phyloP scores from a whole-genome alignment of 2,329 filamentous ascomycete species.

The Penicillium sp. region DNA sequence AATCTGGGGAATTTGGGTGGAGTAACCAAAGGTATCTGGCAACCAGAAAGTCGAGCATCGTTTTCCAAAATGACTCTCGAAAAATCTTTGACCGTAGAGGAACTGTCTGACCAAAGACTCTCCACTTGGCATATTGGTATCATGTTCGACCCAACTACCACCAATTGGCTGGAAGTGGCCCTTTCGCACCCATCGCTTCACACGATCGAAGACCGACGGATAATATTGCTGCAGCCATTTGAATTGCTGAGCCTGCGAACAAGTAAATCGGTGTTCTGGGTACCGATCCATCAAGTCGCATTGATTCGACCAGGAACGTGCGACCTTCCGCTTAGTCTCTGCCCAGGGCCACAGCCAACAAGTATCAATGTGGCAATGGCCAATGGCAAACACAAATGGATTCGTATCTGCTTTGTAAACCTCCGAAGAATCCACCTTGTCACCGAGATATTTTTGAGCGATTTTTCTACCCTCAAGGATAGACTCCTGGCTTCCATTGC shows the following conservation, averaged over 20 bases:
- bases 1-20: conserved; percentile 87
- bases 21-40: conserved; percentile 97
- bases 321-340: conserved; percentile 95
- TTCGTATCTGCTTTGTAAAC: conserved; percentile 78
- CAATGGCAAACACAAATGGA: conserved; percentile 82
- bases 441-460: conserved; percentile 78
- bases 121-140: conserved; percentile 95
- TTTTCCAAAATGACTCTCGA: conserved; percentile 87
- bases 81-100: conserved; percentile 91
- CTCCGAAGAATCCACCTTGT: conserved; percentile 75
- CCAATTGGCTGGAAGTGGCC: conserved; percentile 93
- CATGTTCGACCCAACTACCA: conserved; percentile 98
- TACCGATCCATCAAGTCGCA: conserved; percentile 94
- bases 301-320: conserved; percentile 94
- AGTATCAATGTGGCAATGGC: conserved; percentile 96
- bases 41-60: conserved; percentile 94
- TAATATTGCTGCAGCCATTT: conserved; percentile 95
- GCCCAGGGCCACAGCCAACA: conserved; percentile 99
- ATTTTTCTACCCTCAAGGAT: conserved; percentile 80
- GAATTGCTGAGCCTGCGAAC: conserved; percentile 94
- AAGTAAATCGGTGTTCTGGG: conserved; percentile 87
- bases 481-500: conserved; percentile 69
- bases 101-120: conserved; percentile 95
- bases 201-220: conserved; percentile 82
- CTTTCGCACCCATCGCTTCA: conserved; percentile 86